Percentiles rank a stretch among this genome's conserved stretches.
phyloP scores from a whole-genome alignment of 345 rosid genomes.

The Gossypium turneri region DNA sequence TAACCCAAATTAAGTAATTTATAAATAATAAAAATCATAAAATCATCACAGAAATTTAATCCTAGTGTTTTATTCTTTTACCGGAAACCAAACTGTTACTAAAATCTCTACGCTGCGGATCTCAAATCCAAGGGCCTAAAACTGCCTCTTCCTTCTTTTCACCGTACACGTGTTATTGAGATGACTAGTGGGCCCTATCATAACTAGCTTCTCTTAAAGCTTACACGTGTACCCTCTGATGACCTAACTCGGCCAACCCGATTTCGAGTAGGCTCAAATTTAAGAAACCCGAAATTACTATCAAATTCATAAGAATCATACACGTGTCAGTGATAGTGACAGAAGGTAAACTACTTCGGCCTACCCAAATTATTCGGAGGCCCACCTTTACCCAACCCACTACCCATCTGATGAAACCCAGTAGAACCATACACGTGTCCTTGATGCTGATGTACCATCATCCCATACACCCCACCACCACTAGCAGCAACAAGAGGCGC shows the following conservation, averaged over 20 bases:
- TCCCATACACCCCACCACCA: conserved; percentile 19
- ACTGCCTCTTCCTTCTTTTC: background rate
- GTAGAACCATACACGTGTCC: conserved; percentile 24
- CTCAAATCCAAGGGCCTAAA: background rate
- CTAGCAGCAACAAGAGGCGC: conserved; percentile 23
- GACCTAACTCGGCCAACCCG: background rate
- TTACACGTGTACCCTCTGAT: background rate
- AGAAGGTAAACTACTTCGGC: conserved; percentile 16
- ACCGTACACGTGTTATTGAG: no score
- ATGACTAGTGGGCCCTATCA: no score
- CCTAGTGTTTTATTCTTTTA: no score
- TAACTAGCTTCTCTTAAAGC: background rate
- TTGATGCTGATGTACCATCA: conserved; percentile 11
- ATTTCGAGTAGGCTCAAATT: background rate
- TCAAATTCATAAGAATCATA: background rate
- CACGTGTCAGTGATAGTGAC: conserved; percentile 4
- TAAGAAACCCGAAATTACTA: background rate
- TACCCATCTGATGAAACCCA: conserved; percentile 26
- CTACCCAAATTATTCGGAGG: conserved; percentile 3
- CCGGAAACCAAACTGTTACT: no score
- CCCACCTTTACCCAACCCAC: conserved; percentile 19
- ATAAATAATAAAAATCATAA: no score
- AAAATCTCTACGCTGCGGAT: no score
- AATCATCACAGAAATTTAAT: background rate
- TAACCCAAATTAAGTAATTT: no score